Base-by-base conservation (phyloP, 1,284 basidiomycete species). In the Apiotrichum gamsii region DNA sequence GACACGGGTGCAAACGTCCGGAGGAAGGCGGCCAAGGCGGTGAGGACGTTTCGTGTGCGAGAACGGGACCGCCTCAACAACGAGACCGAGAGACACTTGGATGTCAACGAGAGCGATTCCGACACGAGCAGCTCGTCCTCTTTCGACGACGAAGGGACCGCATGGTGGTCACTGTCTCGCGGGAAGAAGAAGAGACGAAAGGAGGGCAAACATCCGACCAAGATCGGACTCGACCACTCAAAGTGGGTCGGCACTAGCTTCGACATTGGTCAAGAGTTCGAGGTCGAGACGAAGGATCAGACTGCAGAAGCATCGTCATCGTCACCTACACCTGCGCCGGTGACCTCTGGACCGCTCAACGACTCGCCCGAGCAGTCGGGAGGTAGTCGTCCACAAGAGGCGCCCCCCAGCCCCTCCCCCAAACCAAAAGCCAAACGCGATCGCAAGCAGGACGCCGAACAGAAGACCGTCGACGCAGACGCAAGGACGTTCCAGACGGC, bases 181-280 rank as follows among this genome's bases (percentile, higher is more conserved):
- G 2, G 35, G 31, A 36, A 35, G 29, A 49, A 33, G 29, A 33
- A 31, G 32, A 40, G 47, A 29, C 48, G 47, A 16, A 39, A 40
- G 21, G 45, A 56, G 30, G 51, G 52, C 35, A 49, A 46, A 33
- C 50, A 57, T 28, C 11, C 25, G 40, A 56, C 49, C 43, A 43
- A 58, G 36, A 36, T 34, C 11, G 20, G 18, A 21, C 20, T 15
- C 32, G 51, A 51, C 39, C 39, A 43, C 19, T 40, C 45, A 37
- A 55, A 48, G 35, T 70, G 67, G 67, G 43, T 64, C 31, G 68
- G 68, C 21, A 61, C 65, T 39, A 67, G 65, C 23, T 70, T 70
- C 44, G 65, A 69, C 46, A 67, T 70, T 33, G 68, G 68, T 3
- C 46, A 57, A 43, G 68, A 70, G 47, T 70, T 68, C 45, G 24